Conservation (phyloP, 2,329 filamentous ascomycete genomes). For the Verticillium zaregamsianum region DNA sequence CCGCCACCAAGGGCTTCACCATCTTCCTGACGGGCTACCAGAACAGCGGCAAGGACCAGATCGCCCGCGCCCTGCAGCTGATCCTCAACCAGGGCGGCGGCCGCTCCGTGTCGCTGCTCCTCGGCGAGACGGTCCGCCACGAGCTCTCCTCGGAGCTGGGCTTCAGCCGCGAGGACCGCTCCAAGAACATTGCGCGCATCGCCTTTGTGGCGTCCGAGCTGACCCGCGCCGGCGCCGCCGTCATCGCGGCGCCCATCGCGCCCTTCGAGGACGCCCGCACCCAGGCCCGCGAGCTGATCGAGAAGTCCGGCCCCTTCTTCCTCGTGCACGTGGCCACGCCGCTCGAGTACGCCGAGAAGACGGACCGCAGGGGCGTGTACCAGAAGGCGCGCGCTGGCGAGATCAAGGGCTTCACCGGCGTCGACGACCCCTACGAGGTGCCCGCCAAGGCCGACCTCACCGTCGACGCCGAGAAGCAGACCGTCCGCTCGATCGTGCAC, state of each 20-base stretch:
- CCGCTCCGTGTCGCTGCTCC: slow-evolving; percentile 86
- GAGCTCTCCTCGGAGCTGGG: slow-evolving; percentile 94
- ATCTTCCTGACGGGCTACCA: slow-evolving; percentile 96
- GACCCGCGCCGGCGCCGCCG: slow-evolving; percentile 86
- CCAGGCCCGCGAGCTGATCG: slow-evolving; percentile 77
- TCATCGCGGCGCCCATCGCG: slow-evolving; percentile 94
- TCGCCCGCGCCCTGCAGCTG: slow-evolving; percentile 91
- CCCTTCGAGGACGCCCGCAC: slow-evolving; percentile 78
- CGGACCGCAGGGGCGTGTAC: slow-evolving; percentile 90
- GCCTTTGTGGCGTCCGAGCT: slow-evolving; percentile 94
- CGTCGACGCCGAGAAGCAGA: slow-evolving; percentile 82
- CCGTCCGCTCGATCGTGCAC: slow-evolving; percentile 89
- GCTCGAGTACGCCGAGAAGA: slow-evolving; percentile 90
- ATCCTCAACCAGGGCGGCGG: slow-evolving; percentile 98
- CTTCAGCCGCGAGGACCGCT: slow-evolving; percentile 88
- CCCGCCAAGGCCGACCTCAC: slow-evolving; percentile 78
- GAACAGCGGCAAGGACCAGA: slow-evolving; percentile 95
- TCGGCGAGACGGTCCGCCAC: slow-evolving; percentile 90
- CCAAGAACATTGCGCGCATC: slow-evolving; percentile 93
- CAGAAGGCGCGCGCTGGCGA: slow-evolving; percentile 76
- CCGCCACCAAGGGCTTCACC: slow-evolving; percentile 91
- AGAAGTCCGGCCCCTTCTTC: slow-evolving; percentile 89
- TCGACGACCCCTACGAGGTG: slow-evolving; percentile 93
- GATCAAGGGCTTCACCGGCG: slow-evolving; percentile 97
- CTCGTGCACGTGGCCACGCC: slow-evolving; percentile 92